Evolutionary conservation across 257 asterid genomes (phyloP).

Genomic region (Paraleonurus japonicus): DNA sequence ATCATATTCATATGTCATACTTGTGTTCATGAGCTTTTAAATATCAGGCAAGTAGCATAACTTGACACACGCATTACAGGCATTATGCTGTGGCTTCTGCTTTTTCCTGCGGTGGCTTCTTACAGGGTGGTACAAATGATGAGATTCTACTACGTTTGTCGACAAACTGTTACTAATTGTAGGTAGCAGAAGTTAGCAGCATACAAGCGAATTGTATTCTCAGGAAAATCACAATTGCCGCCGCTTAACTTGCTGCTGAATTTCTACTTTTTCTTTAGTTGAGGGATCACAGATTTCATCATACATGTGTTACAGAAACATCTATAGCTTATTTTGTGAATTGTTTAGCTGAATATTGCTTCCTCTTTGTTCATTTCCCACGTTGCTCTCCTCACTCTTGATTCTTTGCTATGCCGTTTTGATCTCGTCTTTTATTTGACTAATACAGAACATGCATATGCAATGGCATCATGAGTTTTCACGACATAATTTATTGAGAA

Average conservation of each 20-base stretch:
- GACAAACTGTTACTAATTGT: background rate
- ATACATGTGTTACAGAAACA: background rate
- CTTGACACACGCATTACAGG: slow-evolving; percentile 39
- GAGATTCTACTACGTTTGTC: background rate
- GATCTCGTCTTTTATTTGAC: background rate
- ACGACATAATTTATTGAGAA: background rate
- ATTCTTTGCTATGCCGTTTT: background rate
- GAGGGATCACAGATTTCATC: background rate
- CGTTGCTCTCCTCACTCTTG: background rate
- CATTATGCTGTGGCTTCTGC: slow-evolving; percentile 77
- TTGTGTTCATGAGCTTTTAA: background rate
- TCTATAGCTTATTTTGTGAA: background rate
- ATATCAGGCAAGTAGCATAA: background rate
- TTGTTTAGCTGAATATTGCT: background rate
- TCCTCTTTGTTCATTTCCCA: background rate
- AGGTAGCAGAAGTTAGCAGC: background rate
- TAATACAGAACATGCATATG: no score
- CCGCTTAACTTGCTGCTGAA: slow-evolving; percentile 1
- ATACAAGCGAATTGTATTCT: background rate
- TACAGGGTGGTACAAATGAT: slow-evolving; percentile 88
- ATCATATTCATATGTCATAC: background rate
- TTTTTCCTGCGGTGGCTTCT: slow-evolving; percentile 79
- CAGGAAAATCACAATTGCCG: background rate
- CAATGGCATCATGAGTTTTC: no score
- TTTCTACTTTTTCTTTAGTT: slow-evolving; percentile 9